A percentile compares a stretch with the other conserved stretches of the same genome.
Conservation (phyloP, 345 rosid genomes). For the Cardamine chenopodiifolia region DNA sequence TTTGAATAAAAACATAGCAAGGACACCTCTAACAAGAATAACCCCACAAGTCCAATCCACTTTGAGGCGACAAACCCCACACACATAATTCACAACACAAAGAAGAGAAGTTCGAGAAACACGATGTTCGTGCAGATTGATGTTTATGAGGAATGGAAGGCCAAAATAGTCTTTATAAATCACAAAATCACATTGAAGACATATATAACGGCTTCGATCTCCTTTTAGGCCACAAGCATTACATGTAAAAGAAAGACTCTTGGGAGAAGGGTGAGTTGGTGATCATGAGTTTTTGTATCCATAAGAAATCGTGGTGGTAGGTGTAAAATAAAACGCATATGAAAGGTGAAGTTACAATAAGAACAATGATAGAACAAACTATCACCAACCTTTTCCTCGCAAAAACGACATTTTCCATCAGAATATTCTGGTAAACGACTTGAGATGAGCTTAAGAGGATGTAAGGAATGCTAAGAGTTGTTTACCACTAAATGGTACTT, state of each 20-base stretch:
- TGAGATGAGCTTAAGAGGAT: not conserved
- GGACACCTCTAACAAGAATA: too few relatives aligned
- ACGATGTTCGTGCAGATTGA: slow-evolving; percentile 3
- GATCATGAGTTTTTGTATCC: slow-evolving; percentile 5
- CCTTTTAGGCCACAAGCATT: slow-evolving; percentile 4
- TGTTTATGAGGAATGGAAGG: not conserved
- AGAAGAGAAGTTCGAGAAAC: too few relatives aligned
- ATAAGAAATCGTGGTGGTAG: not conserved
- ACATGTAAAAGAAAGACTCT: not conserved
- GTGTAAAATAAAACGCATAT: not conserved
- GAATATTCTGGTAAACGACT: not conserved
- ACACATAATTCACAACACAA: too few relatives aligned
- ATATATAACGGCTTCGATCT: slow-evolving; percentile 21
- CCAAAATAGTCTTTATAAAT: not conserved
- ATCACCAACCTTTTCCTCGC: not conserved
- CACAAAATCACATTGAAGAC: not conserved
- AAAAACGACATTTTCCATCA: slow-evolving; percentile 12
- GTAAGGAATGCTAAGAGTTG: not conserved
- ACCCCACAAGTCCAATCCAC: too few relatives aligned
- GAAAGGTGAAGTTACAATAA: not conserved
- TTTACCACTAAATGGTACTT: not conserved
- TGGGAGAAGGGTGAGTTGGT: slow-evolving; percentile 11
- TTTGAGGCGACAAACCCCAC: too few relatives aligned
- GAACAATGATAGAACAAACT: slow-evolving; percentile 1
- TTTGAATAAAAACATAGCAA: too few relatives aligned